phyloP scores from a whole-genome alignment of 169 alveolate species.

The Plasmodium inui region DNA sequence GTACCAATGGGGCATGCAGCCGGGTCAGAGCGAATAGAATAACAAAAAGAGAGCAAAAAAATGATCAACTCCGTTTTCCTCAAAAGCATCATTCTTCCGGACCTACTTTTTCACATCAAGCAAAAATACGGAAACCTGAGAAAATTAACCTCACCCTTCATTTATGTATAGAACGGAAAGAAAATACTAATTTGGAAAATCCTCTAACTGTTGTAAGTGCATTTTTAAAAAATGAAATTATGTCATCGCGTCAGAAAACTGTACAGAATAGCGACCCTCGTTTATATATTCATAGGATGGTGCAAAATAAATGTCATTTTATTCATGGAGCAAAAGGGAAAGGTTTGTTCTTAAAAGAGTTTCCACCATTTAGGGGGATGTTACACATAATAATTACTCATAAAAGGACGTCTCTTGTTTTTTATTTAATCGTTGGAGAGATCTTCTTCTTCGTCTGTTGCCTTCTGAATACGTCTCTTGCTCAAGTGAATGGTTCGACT shows the following conservation, averaged over 20 bases:
- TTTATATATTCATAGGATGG: neutral
- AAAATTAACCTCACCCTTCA: neutral
- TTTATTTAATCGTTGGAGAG: neutral
- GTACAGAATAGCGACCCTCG: neutral
- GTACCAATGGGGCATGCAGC: neutral
- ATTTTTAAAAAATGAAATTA: neutral
- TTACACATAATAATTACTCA: slow-evolving; percentile 6
- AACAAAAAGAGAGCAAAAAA: neutral
- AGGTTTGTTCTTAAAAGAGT: neutral
- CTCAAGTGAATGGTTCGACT: neutral
- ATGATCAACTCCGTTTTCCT: neutral
- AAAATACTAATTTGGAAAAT: neutral
- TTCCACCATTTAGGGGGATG: neutral
- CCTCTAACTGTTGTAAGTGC: neutral
- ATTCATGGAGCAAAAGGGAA: neutral
- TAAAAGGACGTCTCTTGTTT: neutral
- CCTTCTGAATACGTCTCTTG: neutral
- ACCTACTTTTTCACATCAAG: neutral
- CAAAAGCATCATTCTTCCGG: neutral
- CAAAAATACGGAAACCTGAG: neutral
- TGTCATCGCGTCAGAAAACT: neutral
- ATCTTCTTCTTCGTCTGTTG: neutral
- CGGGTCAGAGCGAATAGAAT: neutral
- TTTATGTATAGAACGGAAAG: neutral
- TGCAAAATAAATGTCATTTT: neutral